Base-by-base conservation (phyloP, 352 stramenopile species). In the Pythium rishiriense region DNA sequence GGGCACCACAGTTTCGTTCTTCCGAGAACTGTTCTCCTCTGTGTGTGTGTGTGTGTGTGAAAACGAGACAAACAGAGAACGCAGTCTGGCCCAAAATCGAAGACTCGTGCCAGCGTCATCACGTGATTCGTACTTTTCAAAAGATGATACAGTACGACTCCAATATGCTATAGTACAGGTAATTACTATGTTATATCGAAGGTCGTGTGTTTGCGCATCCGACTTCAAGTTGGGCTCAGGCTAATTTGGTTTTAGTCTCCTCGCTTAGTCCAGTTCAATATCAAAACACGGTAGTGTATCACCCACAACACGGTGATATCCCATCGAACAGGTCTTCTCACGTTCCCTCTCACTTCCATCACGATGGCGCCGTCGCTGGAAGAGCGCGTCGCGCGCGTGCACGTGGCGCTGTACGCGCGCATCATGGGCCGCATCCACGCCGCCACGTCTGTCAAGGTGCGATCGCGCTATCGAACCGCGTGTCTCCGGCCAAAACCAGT, bases 381-480 rank as follows among this genome's bases (percentile, higher is more conserved):
- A 11, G 54, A 69, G 11, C 59, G 59, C 50, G 19, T 69, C 25
- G 62, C 45, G 53, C 54, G 46, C 63, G 71, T 91, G 21, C 92
- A 92, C 68, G 93, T 93, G 66, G 69, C 75, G 37, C 68, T 96
- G 53, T 83, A 96, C 62, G 70, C 81, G 55, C 70, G 83, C 48
- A 29, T 64, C 24, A 47, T 64, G 48, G 39, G 70, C 25, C 87
- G 74, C 58, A 58, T 75, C 26, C 70, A 81, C 66, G 60, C 58
- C 14, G 54, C 78, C 24, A 66, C 83, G n/a, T 72, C 77, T 37
- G 51, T 31, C 12, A 85, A 77, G 72, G 82, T 89, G 64, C 25
- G 2, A 33, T n/a, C 17, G 2, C 4, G 39, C 14, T 43, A 5
- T 17, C 3, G 37, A 1, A 2, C 1, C 37, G 19, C 37, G 37